Evolutionary conservation across 176 grass and related monocot genomes (phyloP), one percentile per base, ranked within the genome.

Genomic region (Saccharum spontaneum): DNA sequence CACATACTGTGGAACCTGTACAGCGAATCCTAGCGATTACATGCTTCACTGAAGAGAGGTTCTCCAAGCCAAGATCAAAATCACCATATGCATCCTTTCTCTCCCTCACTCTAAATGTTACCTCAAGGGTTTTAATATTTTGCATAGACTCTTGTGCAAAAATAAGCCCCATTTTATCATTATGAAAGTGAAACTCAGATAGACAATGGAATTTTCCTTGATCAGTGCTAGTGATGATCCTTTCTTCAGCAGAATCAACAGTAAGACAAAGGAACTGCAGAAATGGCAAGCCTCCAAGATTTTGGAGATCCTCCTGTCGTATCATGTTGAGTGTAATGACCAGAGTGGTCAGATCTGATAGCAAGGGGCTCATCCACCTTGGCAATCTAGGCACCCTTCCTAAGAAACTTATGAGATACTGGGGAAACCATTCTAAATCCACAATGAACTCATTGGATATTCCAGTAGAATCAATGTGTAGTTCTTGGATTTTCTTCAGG

Each of bases 31-130:
- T 67, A 8, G 20, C 14, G 1, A 46, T 69, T 1, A 57, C 44
- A 16, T 57, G 45, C 44, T 41, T 77, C 24, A 85, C 0, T 18
- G 71, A 77, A 30, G n/a, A n/a, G 34, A 85, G 83, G n/a, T 85
- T 50, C 16, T 57, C 45, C 23, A 85, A 68, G 5, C 83, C 62
- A 14, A 85, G 23, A 57, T 59, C 34, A 44, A 69, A 77, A 69
- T 67, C 71, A 67, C 71, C 28, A 67, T 76, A 76, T 4, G 1
- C 20, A 39, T 39, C 33, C 16, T 77, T 77, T 69, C 44, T 85
- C 6, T 41, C 33, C 5, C 9, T 48, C 17, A 67, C 62, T 0
- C 7, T 30, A 28, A 77, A 85, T 15, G 5, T 22, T 6, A 85
- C 1, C 45, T 77, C 43, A 22, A 85, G 45, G 12, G 2, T 41